Evolutionary conservation across 2,329 filamentous ascomycete species (phyloP), one percentile per base, ranked within the genome.

Genomic region (Sclerotinia nivalis): DNA sequence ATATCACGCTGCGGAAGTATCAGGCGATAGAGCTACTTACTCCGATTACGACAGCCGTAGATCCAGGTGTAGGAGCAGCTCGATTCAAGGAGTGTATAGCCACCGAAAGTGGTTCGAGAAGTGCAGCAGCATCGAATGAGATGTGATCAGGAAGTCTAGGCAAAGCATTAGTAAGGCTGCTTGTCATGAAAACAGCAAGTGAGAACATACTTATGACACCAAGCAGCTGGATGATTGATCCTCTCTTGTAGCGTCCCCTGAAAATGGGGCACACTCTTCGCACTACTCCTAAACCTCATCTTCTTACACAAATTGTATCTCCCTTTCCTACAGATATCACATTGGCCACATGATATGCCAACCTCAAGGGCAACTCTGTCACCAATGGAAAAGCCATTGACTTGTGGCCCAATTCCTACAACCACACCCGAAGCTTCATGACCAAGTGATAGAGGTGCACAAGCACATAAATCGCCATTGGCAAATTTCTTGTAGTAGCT

Each of bases 301-400:
- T 83, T 84, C 77, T 86, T 86, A 80, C 87, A 89, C 22, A 89
- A 82, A 73, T 89, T 89, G 76, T 89, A 89, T 74, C 93, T 90
- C 66, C 95, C 95, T 52, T 92, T 96, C 76, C 96, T 84, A 82
- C 94, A 97, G 56, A 93, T 92, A 80, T 94, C 92, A 85, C 94
- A 97, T 78, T 88, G 86, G 79, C 91, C 89, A 87, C 95, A 98
- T 80, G 95, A 93, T 76, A 97, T 88, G 81, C 97, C 96, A 72
- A 95, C 94, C 83, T 98, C 95, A 77, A 98, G 88, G 6, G 87
- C 87, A 31, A 88, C 87, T 55, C 86, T 80, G 75, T 89, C 87
- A 28, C 87, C 87, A 65, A 87, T 74, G 62, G 77, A 80, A 78
- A 87, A 86, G 71, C 84, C 84, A 49, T 76, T 79, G 65, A 87